Evolutionary conservation across 169 alveolate species (phyloP), one percentile per base, ranked within the genome.

Genomic region (Cardiosporidium cionae): DNA sequence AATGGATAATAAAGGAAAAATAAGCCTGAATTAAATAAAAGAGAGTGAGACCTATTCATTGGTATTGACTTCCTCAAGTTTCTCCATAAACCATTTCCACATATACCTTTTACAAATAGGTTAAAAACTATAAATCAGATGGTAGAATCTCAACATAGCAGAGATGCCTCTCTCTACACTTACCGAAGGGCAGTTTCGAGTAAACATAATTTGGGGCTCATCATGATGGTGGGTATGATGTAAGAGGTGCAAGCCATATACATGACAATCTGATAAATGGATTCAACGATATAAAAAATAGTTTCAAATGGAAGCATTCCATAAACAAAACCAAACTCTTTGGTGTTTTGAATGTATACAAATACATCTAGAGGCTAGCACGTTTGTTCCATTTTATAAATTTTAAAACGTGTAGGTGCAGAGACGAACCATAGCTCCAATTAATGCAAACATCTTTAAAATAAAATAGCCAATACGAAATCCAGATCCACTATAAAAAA

Each of bases 231-330:
- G 16, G 81, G 84, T 16, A 73, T 79, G 27, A 79, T 32, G 27
- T 79, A 79, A 23, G 81, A 67, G 37, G 84, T 72, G 64, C 76
- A 67, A 0, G 69, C 72, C 44, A 79, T 63, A 34, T 79, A 79
- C 84, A 79, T 70, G 32, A 72, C 81, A 2, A 68, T 70, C 84
- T 79, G 77, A 63, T 37, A 27, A 71, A 7, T 27, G 37, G n/a
- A 65, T 0, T 32, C 36, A 23, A 65, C 36, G 32, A 68, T 29
- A 68, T 22, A 3, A 3, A 66, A 7, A 54, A 9, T 67, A 16
- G 16, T 65, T 67, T 34, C 16, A 44, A 44, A 16, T 44, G 58
- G 27, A 44, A 44, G 16, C 58, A 44, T 44, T 44, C n/a, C 58
- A 44, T n/a, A 22, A 33, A 23, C 63, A 68, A 2, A 33, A 7